Evolutionary conservation across 75 land plant species (phyloP), one percentile per base, ranked within the genome.

Genomic region (Pseudotsuga menziesii): DNA sequence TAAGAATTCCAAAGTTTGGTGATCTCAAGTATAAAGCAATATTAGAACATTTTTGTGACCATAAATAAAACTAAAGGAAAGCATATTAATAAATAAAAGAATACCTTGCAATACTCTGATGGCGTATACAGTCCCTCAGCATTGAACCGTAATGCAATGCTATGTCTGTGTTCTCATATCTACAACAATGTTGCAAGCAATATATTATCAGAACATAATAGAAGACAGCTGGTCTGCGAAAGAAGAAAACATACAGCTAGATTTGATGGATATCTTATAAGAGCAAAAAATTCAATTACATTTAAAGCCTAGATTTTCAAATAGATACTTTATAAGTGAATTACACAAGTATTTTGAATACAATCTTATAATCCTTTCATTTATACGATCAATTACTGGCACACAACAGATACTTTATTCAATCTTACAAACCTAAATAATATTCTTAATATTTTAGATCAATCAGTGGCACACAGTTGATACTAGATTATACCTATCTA

Each of bases 101-200:
- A 58, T 76, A 94, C 92, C 89, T 89, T 61, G 98, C 99, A 39
- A 95, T 87, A 78, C 76, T 87, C 78, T 97, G 99, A 78, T 97
- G 98, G 2, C 99, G 93, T 69, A 97, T 97, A 81, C 99, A 97
- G 56, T 97, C 98, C 57, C 98, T 90, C 76, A 89, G 39, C 99
- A 97, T 97, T 67, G 95, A 80, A 32, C 99, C 99, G 78, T 94
- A 97, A 77, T 97, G 99, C 82, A 97, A 83, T 61, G 99, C 99
- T 79, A 97, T 78, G 67, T 97, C 98, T 61, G 85, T 88, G 77
- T 92, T 83, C 57, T 97, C 98, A 84, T 97, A 97, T 36, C 96
- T 93, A 80, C 13, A 79, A 55, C 23, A 60, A 20, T 60, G 54
- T 48, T 48, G 9, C 11, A 2, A 48, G 11, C 54, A 48, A 48